phyloP scores from a whole-genome alignment of 805 yeast species.

The Yarrowia porcina region DNA sequence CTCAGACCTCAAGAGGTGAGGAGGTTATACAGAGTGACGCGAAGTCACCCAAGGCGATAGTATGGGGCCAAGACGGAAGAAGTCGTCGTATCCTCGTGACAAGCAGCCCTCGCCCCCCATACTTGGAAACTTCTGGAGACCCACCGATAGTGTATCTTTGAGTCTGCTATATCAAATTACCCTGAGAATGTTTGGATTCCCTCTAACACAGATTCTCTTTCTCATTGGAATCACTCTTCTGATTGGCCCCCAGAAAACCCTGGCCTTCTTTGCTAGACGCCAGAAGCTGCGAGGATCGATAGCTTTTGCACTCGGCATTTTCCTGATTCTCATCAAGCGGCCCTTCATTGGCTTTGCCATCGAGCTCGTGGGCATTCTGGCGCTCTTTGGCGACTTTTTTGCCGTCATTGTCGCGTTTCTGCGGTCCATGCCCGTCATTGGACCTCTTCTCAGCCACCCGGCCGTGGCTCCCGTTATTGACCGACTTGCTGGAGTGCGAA shows the following conservation, averaged over 20 bases:
- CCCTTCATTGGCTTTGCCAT: constrained; percentile 81
- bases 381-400: constrained; percentile 89
- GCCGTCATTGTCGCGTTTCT: constrained; percentile 83
- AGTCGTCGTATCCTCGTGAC: no score
- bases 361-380: constrained; percentile 86
- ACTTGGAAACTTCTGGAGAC: no score
- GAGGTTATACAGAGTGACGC: no score
- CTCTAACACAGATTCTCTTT: constrained; percentile 48
- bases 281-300: constrained; percentile 81
- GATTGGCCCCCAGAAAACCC: constrained; percentile 82
- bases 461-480: constrained; percentile 71
- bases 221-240: constrained; percentile 79
- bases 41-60: no score
- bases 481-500: constrained; percentile 61
- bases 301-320: constrained; percentile 71
- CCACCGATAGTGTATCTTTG: no score
- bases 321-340: constrained; percentile 68
- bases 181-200: no score
- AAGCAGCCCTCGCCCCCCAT: no score
- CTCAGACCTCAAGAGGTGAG: no score
- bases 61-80: no score
- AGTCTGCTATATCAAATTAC: no score
- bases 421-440: constrained; percentile 82
- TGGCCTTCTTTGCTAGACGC: constrained; percentile 80
- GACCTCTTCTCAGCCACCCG: constrained; percentile 80